A percentile compares a stretch with the other conserved stretches of the same genome.
phyloP scores from a whole-genome alignment of 139 green algal species.

The Raphidocelis subcapitata region DNA sequence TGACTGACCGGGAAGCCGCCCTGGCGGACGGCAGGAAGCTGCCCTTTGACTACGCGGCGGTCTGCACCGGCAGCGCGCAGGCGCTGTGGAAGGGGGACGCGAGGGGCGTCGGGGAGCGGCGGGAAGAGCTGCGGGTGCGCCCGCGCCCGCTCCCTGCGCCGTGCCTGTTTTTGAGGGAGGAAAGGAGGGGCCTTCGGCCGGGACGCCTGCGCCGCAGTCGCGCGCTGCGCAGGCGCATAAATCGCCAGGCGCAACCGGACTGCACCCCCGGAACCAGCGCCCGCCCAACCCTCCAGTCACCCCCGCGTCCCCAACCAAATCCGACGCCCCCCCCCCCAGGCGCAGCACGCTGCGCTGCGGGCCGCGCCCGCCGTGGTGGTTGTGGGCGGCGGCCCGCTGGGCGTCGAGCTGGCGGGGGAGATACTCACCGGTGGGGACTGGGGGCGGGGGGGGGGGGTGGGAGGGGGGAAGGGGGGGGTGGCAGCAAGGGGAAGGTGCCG shows the following conservation, averaged over 20 bases:
- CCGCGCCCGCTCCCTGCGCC: too few species aligned
- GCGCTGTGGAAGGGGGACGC: constrained; percentile 9
- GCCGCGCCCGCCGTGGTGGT: constrained; percentile 20
- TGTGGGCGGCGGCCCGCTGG: constrained; percentile 25
- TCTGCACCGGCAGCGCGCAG: constrained; percentile 23
- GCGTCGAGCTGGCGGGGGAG: constrained; percentile 29
- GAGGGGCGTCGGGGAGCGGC: not conserved
- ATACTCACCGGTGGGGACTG: not conserved
- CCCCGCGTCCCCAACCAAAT: too few species aligned
- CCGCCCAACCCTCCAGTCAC: too few species aligned
- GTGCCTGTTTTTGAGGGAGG: too few species aligned
- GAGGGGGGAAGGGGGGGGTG: not conserved
- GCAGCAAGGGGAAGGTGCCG: not conserved
- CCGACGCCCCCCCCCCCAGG: too few species aligned
- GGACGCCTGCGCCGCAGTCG: too few species aligned
- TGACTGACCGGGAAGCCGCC: not conserved
- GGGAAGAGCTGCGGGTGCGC: too few species aligned
- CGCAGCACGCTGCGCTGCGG: not conserved
- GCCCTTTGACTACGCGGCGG: constrained; percentile 21
- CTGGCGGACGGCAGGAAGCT: constrained; percentile 10
- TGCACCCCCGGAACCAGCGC: too few species aligned
- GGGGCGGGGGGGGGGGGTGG: not conserved
- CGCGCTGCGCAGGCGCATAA: too few species aligned
- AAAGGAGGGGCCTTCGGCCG: too few species aligned
- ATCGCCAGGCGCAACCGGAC: too few species aligned